Conservation (phyloP, 2,329 filamentous ascomycete genomes). For the Coleophoma cylindrospora region DNA sequence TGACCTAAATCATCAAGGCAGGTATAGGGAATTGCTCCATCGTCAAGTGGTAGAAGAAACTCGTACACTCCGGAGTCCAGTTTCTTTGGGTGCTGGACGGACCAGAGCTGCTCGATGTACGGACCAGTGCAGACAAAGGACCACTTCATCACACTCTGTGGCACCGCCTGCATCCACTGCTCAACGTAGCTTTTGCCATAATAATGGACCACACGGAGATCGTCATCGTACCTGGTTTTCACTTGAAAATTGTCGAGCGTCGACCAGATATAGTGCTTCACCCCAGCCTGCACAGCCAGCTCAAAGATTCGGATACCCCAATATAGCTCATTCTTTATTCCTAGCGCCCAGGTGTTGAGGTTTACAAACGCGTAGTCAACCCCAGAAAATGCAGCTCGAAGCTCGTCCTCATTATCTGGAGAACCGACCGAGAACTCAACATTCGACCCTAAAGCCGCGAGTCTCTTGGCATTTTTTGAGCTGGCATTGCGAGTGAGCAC, state of each 20-base stretch:
- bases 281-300: conserved; percentile 15
- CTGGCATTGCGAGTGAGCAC: neutral
- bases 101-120: conserved; percentile 14
- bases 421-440: conserved; percentile 16
- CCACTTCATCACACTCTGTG: conserved; percentile 18
- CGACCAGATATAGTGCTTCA: conserved; percentile 27
- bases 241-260: conserved; percentile 30
- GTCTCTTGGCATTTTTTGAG: conserved; percentile 8
- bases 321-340: conserved; percentile 17
- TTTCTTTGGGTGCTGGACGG: conserved; percentile 7
- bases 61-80: conserved; percentile 1
- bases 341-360: conserved; percentile 15
- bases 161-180: conserved; percentile 12
- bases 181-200: conserved; percentile 16
- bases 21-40: conserved; percentile 13
- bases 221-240: conserved; percentile 26
- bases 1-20: conserved; percentile 18
- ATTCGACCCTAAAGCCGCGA: neutral
- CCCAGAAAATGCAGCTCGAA: conserved; percentile 6
- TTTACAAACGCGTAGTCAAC: conserved; percentile 14
- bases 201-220: conserved; percentile 32
- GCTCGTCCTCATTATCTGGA: conserved; percentile 18
- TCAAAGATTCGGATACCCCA: conserved; percentile 30
- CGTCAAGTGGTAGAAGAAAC: conserved; percentile 12
- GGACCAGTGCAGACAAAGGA: conserved; percentile 23